Conservation (phyloP, 2,329 filamentous ascomycete species). For the Aspergillus aculeatinus region DNA sequence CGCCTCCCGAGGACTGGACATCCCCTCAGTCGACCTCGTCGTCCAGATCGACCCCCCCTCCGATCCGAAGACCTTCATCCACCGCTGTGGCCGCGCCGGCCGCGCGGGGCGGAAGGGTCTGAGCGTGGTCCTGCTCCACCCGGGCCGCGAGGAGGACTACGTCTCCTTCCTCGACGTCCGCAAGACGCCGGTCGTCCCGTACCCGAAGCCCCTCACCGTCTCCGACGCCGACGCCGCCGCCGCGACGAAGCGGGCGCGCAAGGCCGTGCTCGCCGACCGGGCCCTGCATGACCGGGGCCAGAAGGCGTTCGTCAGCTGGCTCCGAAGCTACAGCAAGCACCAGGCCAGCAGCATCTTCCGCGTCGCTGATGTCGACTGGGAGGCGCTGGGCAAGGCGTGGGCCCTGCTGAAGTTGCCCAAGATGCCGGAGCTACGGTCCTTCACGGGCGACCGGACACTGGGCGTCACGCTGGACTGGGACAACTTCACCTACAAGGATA, state of each 20-base stretch:
- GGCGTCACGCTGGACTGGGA: slow-evolving; percentile 62
- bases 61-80: slow-evolving; percentile 80
- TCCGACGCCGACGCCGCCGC: slow-evolving; percentile 60
- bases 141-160: slow-evolving; percentile 86
- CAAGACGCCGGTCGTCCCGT: slow-evolving; percentile 74
- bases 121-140: slow-evolving; percentile 80
- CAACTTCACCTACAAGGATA: slow-evolving; percentile 69
- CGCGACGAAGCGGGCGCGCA: slow-evolving; percentile 62
- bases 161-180: slow-evolving; percentile 81
- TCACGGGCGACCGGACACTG: slow-evolving; percentile 65
- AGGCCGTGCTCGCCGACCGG: slow-evolving; percentile 56
- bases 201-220: slow-evolving; percentile 60
- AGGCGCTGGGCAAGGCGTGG: slow-evolving; percentile 76
- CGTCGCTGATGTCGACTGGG: slow-evolving; percentile 78
- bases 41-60: slow-evolving; percentile 82
- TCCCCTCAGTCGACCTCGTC: slow-evolving; percentile 87
- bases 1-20: slow-evolving; percentile 85
- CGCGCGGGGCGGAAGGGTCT: slow-evolving; percentile 70
- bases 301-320: slow-evolving; percentile 89
- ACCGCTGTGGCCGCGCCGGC: slow-evolving; percentile 64
- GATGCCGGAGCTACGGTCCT: slow-evolving; percentile 85
- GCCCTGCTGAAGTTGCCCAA: slow-evolving; percentile 81
- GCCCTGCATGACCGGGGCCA: slow-evolving; percentile 83
- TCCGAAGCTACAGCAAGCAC: slow-evolving; percentile 87
- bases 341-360: slow-evolving; percentile 90